A percentile compares a stretch with the other conserved stretches of the same genome.
Evolutionary conservation across 176 grass and related monocot species (phyloP).

Genomic region (Cenchrus americanus): DNA sequence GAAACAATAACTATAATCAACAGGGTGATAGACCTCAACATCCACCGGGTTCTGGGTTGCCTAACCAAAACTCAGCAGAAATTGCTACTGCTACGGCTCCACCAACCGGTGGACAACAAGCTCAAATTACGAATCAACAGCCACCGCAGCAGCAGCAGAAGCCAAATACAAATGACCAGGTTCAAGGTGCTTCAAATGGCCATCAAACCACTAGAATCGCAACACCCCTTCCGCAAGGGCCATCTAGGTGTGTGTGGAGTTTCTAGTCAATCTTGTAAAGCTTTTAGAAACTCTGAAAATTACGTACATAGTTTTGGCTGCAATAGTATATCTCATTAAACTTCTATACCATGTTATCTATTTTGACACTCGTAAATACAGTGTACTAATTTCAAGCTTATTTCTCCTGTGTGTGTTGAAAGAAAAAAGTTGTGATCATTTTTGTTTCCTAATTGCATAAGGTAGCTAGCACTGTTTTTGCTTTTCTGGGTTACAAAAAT

Average conservation of each 20-base stretch:
- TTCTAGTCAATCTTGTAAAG: conserved; percentile 80
- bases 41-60: conserved; percentile 52
- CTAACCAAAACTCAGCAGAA: conserved; percentile 55
- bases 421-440: conserved; percentile 18
- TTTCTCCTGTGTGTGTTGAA: conserved; percentile 9
- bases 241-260: conserved; percentile 99
- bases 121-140: conserved; percentile 57
- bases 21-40: conserved; percentile 71
- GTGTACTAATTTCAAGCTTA: conserved; percentile 30
- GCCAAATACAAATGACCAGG: conserved; percentile 54
- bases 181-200: conserved; percentile 67
- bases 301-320: conserved; percentile 38
- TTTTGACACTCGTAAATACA: conserved; percentile 32
- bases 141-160: conserved; percentile 54
- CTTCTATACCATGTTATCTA: conserved; percentile 35
- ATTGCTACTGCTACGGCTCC: conserved; percentile 48
- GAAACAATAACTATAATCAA: conserved; percentile 68
- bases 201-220: conserved; percentile 69
- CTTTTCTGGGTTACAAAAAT: conserved; percentile 19
- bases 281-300: conserved; percentile 53
- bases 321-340: conserved; percentile 27
- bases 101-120: conserved; percentile 56
- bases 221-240: conserved; percentile 88
- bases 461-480: neutral
- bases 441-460: conserved; percentile 3